Conservation (phyloP, 163 green algal species). For the Prototheca stagnorum region DNA sequence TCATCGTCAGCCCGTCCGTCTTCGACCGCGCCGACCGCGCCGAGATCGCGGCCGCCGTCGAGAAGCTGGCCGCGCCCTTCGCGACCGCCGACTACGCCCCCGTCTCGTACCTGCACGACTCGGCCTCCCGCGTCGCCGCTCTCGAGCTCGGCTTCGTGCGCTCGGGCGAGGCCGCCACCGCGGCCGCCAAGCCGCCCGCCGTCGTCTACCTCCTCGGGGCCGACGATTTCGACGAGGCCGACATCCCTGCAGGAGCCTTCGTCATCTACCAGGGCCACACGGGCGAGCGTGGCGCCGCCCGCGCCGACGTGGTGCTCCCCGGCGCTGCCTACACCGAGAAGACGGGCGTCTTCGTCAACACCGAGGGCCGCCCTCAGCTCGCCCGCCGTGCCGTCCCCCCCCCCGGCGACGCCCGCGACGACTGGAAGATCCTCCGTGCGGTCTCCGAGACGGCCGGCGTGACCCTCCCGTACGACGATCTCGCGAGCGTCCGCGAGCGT, state of each 20-base stretch:
- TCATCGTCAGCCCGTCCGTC: conserved; percentile 80
- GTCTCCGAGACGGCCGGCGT: conserved; percentile 58
- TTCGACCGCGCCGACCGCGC: conserved; percentile 57
- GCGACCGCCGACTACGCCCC: conserved; percentile 60
- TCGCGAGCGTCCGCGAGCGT: conserved; percentile 45
- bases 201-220: conserved; percentile 86
- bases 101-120: conserved; percentile 89
- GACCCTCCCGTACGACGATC: conserved; percentile 72
- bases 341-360: conserved; percentile 91
- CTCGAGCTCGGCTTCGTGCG: conserved; percentile 91
- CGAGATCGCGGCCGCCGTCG: conserved; percentile 44
- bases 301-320: conserved; percentile 87
- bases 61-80: conserved; percentile 45
- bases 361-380: conserved; percentile 80
- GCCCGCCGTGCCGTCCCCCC: conserved; percentile 56
- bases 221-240: conserved; percentile 62
- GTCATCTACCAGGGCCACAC: conserved; percentile 97
- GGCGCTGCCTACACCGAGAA: conserved; percentile 96
- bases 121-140: conserved; percentile 66
- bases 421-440: conserved; percentile 88
- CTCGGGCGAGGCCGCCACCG: conserved; percentile 20
- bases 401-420: conserved; percentile 71
- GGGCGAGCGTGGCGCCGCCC: conserved; percentile 75
- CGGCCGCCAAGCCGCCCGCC: background rate
- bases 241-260: conserved; percentile 73